phyloP scores from a whole-genome alignment of 2,329 filamentous ascomycete species.

The Stagonosporopsis rhizophila region DNA sequence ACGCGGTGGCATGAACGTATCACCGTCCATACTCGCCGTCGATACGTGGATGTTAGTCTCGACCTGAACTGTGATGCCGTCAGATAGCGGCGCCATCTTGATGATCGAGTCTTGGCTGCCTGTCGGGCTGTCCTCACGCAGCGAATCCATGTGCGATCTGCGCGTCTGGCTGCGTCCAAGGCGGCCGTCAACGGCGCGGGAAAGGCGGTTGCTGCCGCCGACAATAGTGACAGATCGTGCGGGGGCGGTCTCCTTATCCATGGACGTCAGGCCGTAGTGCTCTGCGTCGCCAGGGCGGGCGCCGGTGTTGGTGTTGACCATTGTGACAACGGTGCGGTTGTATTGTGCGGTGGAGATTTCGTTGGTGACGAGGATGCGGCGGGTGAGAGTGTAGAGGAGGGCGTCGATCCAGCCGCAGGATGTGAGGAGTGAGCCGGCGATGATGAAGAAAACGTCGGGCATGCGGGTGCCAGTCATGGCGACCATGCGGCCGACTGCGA shows the following conservation, averaged over 20 bases:
- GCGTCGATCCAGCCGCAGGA: slow-evolving; percentile 56
- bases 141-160: slow-evolving; percentile 22
- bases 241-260: slow-evolving; percentile 35
- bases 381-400: slow-evolving; percentile 53
- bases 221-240: slow-evolving; percentile 47
- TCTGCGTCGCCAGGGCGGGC: slow-evolving; percentile 35
- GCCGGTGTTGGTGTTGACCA: slow-evolving; percentile 25
- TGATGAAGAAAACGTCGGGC: slow-evolving; percentile 63
- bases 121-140: slow-evolving; percentile 35
- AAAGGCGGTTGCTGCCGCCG: slow-evolving; percentile 40
- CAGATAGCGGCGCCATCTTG: slow-evolving; percentile 24
- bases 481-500: slow-evolving; percentile 58
- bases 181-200: slow-evolving; percentile 37
- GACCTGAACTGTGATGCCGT: slow-evolving; percentile 46
- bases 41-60: slow-evolving; percentile 26
- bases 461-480: slow-evolving; percentile 50
- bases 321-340: slow-evolving; percentile 30
- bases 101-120: slow-evolving; percentile 47
- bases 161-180: slow-evolving; percentile 28
- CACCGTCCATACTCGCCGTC: slow-evolving; percentile 5
- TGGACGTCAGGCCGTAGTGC: slow-evolving; percentile 39
- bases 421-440: slow-evolving; percentile 65
- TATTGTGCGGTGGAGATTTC: slow-evolving; percentile 40
- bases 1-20: slow-evolving; percentile 3
- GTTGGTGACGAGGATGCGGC: slow-evolving; percentile 47